Evolutionary conservation across 106 monocot genomes (phyloP).

Genomic region (Chionographis japonica): DNA sequence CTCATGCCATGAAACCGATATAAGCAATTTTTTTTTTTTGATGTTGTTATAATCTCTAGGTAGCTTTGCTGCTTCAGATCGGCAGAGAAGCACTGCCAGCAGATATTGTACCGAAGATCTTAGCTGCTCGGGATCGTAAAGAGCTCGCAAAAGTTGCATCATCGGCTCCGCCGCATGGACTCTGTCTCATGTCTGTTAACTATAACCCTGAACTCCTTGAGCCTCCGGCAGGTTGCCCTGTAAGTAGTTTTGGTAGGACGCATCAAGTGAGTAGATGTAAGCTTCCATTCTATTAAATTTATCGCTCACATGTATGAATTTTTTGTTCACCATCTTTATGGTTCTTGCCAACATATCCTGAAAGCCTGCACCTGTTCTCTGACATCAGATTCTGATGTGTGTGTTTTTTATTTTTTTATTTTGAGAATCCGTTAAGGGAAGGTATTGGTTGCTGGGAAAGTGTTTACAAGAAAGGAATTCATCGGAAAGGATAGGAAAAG

Average conservation of each 20-base stretch:
- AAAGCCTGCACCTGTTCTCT: too few relatives aligned
- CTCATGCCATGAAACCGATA: too few relatives aligned
- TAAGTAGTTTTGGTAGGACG: constrained; percentile 59
- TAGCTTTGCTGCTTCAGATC: constrained; percentile 65
- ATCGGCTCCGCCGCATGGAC: constrained; percentile 65
- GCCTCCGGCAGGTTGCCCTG: constrained; percentile 35
- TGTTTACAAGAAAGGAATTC: too few relatives aligned
- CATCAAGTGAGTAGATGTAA: constrained; percentile 61
- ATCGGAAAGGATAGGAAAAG: too few relatives aligned
- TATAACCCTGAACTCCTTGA: constrained; percentile 42
- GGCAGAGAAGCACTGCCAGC: constrained; percentile 76
- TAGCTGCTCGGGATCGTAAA: constrained; percentile 56
- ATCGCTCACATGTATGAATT: too few relatives aligned
- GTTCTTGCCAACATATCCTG: too few relatives aligned
- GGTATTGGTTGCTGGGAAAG: too few relatives aligned
- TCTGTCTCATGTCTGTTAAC: constrained; percentile 73
- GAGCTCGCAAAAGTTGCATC: constrained; percentile 68
- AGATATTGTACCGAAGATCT: constrained; percentile 49
- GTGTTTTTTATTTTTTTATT: too few relatives aligned
- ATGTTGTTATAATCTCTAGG: constrained; percentile 21
- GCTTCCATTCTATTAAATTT: constrained; percentile 49
- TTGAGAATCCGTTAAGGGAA: too few relatives aligned
- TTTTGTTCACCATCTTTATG: too few relatives aligned
- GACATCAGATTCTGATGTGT: too few relatives aligned
- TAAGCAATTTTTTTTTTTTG: too few relatives aligned